phyloP scores from a whole-genome alignment of 1,284 basidiomycete species.

The Papiliotrema flavescens region DNA sequence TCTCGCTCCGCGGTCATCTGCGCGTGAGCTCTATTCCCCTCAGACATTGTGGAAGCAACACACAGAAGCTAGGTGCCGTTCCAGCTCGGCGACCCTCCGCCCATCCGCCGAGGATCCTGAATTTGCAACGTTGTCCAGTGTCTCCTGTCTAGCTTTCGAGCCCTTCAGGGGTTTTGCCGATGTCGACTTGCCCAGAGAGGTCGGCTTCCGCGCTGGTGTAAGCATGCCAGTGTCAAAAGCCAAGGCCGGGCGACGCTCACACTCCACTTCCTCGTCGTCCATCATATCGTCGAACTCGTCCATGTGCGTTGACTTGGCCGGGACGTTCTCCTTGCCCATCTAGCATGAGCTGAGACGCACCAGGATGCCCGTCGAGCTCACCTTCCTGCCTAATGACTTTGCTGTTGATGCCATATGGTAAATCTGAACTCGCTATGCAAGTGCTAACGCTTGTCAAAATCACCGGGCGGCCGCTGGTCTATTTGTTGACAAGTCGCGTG shows the following conservation, averaged over 20 bases:
- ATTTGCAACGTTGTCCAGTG: no score
- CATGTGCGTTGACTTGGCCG: not conserved
- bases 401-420: not conserved
- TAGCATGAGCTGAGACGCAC: not conserved
- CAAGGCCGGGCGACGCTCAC: not conserved
- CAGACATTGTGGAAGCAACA: not conserved
- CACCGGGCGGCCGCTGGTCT: not conserved
- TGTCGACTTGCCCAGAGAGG: not conserved
- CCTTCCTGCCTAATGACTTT: not conserved
- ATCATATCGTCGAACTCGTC: constrained; percentile 5
- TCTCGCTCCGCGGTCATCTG: constrained; percentile 34
- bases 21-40: not conserved
- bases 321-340: constrained; percentile 5
- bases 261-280: constrained; percentile 5
- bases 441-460: not conserved
- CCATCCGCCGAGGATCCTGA: not conserved
- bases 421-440: not conserved
- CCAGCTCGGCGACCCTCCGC: constrained; percentile 1
- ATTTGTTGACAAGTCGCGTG: constrained; percentile 1
- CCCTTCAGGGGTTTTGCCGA: not conserved
- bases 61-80: not conserved
- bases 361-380: not conserved
- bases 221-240: no score
- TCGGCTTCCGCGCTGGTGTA: not conserved
- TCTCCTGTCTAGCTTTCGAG: not conserved